phyloP scores from a whole-genome alignment of 2,329 filamentous ascomycete genomes.

The Stemphylium vesicarium region DNA sequence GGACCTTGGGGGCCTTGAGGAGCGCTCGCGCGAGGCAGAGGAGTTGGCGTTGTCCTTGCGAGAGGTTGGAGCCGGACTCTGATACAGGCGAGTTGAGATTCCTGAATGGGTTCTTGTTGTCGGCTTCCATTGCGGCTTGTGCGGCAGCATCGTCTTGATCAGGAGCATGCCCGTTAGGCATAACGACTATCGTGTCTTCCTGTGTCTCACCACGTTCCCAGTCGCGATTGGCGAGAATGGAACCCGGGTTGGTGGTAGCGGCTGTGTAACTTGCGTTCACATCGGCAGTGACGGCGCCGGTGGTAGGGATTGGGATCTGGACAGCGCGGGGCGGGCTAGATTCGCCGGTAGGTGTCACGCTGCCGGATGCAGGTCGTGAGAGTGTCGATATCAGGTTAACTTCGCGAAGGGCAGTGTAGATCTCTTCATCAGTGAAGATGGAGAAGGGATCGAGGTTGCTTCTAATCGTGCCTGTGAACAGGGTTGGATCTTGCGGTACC shows the following conservation, averaged over 20 bases:
- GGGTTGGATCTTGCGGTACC: conserved; percentile 93
- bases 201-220: conserved; percentile 35
- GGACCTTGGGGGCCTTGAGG: conserved; percentile 85
- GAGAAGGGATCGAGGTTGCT: conserved; percentile 93
- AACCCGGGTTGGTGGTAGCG: conserved; percentile 42
- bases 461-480: conserved; percentile 91
- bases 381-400: conserved; percentile 77
- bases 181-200: conserved; percentile 41
- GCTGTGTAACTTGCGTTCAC: conserved; percentile 35
- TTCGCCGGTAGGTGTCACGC: conserved; percentile 26
- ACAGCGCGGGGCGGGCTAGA: conserved; percentile 32
- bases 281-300: conserved; percentile 32
- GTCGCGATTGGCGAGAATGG: conserved; percentile 40
- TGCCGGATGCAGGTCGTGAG: conserved; percentile 48
- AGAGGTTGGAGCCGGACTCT: conserved; percentile 92
- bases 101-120: conserved; percentile 94
- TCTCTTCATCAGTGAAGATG: conserved; percentile 85
- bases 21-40: conserved; percentile 91
- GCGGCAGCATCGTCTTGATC: conserved; percentile 32
- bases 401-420: conserved; percentile 83
- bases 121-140: conserved; percentile 53
- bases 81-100: conserved; percentile 83
- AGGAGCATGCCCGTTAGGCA: conserved; percentile 37
- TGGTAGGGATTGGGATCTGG: conserved; percentile 43
- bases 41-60: conserved; percentile 93